Evolutionary conservation across 208 protist species (phyloP).

Genomic region (Leishmania aethiopica): DNA sequence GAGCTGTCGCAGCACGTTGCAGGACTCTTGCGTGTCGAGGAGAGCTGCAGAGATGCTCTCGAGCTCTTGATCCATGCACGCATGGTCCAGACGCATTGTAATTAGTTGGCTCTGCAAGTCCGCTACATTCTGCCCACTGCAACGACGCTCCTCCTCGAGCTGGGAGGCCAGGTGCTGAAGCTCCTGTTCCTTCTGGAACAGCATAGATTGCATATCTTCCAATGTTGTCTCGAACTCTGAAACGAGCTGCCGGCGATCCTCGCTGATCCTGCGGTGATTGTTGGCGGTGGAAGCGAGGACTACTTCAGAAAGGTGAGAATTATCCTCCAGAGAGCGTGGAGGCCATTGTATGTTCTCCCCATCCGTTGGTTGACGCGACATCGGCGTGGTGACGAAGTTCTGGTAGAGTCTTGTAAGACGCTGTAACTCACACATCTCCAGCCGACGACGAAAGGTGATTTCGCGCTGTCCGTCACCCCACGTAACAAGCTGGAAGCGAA

Average conservation of each 20-base stretch:
- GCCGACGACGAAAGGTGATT: not conserved
- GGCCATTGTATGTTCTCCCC: not conserved
- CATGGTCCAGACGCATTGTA: slow-evolving; percentile 26
- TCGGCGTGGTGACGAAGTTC: not conserved
- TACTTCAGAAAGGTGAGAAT: too few species aligned
- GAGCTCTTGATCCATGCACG: slow-evolving; percentile 16
- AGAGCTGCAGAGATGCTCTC: slow-evolving; percentile 26
- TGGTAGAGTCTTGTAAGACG: slow-evolving; percentile 20
- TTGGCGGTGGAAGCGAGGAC: not conserved
- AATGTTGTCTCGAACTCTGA: slow-evolving; percentile 13
- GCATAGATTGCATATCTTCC: slow-evolving; percentile 22
- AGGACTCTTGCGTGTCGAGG: slow-evolving; percentile 21
- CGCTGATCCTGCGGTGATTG: not conserved
- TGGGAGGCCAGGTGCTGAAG: slow-evolving; percentile 16
- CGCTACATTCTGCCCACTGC: not conserved
- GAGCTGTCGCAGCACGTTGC: slow-evolving; percentile 11
- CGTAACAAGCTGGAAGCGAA: slow-evolving; percentile 22
- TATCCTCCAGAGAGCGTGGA: not conserved
- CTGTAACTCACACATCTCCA: slow-evolving; percentile 13
- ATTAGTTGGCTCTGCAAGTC: slow-evolving; percentile 22
- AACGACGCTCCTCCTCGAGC: slow-evolving; percentile 19
- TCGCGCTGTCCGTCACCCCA: slow-evolving; percentile 10
- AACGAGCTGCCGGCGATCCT: slow-evolving; percentile 16
- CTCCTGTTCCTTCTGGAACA: slow-evolving; percentile 16
- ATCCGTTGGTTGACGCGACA: not conserved